Evolutionary conservation across 495 filamentous ascomycete species (phyloP), one percentile per base, ranked within the genome.

Genomic region (Tuber magnatum): DNA sequence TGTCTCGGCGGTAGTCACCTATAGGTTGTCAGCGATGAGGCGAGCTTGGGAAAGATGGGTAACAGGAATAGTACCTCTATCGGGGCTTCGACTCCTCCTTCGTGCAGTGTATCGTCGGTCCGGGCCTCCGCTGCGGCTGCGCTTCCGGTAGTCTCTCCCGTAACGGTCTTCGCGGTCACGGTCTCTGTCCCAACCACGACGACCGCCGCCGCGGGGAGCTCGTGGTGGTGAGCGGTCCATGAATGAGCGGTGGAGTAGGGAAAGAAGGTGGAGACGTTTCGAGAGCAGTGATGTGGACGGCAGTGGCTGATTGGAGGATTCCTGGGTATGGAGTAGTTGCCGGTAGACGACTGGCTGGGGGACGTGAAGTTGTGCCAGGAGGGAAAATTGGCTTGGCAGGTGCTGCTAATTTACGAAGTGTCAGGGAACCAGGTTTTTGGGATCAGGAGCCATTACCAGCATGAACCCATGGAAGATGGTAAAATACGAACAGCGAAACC

Each of bases 141-240:
- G 56, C 56, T 65, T 65, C 35, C 56, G 56, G 32, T 65, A 65
- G n/a, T 77, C 73, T 40, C 73, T 32, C 5, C 56, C 73, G 44
- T 69, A 81, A 81, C 80, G 81, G 68, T 78, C 76, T 73, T 78
- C 74, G 78, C 77, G 74, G n/a, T 79, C 79, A 68, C 71, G 81
- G 73, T 82, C 80, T 74, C 80, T 73, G 22, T 78, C 80, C 69
- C 73, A 75, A n/a, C 71, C 75, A 20, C 75, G 75, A 40, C 69
- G 43, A 24, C 75, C 51, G 6, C 69, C 44, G n/a, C 76, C 51
- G n/a, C 77, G 76, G 43, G 76, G 76, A 28, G 72, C 77, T 79
- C 77, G 72, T 51, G 72, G 77, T 72, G 77, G 77, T 75, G 77
- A 74, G 20, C 77, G 76, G 68, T 78, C 76, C 77, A 79, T 79